phyloP scores from a whole-genome alignment of 2,329 filamentous ascomycete genomes.

The Dactylellina cionopaga region DNA sequence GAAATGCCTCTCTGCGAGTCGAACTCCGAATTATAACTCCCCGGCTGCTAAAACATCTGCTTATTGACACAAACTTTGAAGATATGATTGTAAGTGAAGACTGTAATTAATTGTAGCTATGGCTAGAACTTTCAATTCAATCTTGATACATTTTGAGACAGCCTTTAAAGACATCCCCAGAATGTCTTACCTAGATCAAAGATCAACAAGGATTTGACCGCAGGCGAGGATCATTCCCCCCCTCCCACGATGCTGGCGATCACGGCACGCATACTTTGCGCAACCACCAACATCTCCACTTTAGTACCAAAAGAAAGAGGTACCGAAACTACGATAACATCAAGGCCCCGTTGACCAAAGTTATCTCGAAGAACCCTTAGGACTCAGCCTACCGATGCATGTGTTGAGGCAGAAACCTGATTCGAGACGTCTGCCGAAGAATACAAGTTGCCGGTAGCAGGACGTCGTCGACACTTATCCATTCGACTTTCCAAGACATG shows the following conservation, averaged over 20 bases:
- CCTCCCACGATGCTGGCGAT: constrained; percentile 1
- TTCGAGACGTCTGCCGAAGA: constrained; percentile 1
- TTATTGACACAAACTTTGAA: no score
- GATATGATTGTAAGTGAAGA: no score
- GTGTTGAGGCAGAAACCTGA: constrained; percentile 13
- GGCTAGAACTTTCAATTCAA: no score
- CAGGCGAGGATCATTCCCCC: constrained; percentile 19
- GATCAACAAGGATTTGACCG: constrained; percentile 17
- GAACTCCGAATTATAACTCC: no score
- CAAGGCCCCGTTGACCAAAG: no score
- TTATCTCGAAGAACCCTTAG: no score
- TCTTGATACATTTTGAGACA: no score
- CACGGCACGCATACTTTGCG: background rate
- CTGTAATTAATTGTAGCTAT: no score
- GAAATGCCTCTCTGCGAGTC: no score
- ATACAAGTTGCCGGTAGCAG: background rate
- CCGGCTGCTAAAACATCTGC: no score
- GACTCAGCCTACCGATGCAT: background rate
- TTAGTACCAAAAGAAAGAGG: background rate
- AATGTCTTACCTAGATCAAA: constrained; percentile 47
- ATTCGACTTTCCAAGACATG: background rate
- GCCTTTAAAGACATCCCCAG: constrained; percentile 1
- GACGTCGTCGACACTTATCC: background rate
- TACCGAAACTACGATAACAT: background rate
- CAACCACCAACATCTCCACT: background rate